These are phyloP conservation scores for Eucalyptus microcorys DNA, from an alignment of 345 rosid species.

Conservation along the genomic window DNA sequence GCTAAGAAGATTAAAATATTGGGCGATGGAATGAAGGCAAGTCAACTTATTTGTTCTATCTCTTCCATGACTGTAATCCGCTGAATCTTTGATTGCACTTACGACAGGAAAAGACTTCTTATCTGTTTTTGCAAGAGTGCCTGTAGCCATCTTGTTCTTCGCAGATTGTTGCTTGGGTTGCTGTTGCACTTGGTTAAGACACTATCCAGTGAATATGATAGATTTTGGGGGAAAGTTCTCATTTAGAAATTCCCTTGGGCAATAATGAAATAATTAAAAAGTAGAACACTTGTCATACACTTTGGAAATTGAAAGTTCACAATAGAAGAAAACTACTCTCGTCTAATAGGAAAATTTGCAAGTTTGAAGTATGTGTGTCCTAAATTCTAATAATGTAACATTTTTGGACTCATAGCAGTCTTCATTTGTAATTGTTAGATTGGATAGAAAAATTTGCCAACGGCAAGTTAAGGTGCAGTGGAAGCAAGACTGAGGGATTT, in stretches of 20 bases:
- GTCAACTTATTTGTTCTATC: not conserved
- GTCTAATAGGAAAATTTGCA: not conserved
- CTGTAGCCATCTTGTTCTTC: not conserved
- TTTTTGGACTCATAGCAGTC: not conserved
- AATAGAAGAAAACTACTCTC: not conserved
- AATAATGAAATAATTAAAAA: not conserved
- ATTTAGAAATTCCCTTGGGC: not conserved
- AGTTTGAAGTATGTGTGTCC: not conserved
- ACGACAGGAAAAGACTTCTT: not conserved
- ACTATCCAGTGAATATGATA: not conserved
- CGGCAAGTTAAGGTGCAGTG: not conserved
- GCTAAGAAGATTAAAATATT: slow-evolving; percentile 62
- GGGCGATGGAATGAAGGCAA: slow-evolving; percentile 68
- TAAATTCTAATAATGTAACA: not conserved
- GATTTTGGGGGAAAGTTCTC: not conserved
- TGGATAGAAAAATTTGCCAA: not conserved
- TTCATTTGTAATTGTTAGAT: not conserved
- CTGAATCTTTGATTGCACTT: not conserved
- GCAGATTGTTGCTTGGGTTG: not conserved
- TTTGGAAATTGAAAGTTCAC: not conserved
- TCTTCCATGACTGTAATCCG: not conserved
- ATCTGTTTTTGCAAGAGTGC: not conserved
- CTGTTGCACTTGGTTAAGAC: not conserved
- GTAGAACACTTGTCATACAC: not conserved
- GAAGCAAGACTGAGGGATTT: not conserved